Evolutionary conservation across 768 basidiomycete species (phyloP), one percentile per base, ranked within the genome.

Genomic region (Boletus pseudopeckii): DNA sequence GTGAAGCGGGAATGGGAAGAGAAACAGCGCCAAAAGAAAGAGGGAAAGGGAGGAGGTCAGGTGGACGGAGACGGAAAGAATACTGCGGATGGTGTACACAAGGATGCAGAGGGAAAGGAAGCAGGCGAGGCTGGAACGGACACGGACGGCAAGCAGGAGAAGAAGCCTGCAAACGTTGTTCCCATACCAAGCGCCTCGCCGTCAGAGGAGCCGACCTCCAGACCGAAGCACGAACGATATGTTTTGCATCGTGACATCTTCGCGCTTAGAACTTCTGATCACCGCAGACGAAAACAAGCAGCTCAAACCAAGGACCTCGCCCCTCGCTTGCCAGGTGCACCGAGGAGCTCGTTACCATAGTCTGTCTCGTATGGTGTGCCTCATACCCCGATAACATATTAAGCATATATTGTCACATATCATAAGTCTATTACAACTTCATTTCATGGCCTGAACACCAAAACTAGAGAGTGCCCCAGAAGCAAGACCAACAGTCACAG

Each of bases 201-300:
- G 11, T 55, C 74, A 42, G 63, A 64, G 40, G 59, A 71, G 40
- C 40, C 76, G 3, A 55, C 75, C 24, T 55, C 77, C 71, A 45
- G 66, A 24, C 74, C 82, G 13, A 71, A 77, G 13, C 93, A 95
- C 73, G 79, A 86, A 64, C 81, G 84, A 57, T 97, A 86, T 64
- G 74, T 78, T 9, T 75, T 97, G n/a, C 92, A 96, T 71, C 81
- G 92, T 38, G 82, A 88, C 56, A 83, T 90, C 56, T 97, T 90
- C 67, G 75, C 78, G 69, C 85, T 96, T 81, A 82, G 94, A 24
- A 81, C 83, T 55, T 73, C 75, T 11, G 92, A 93, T 63, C 86
- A 92, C 63, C 80, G 85, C 34, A 85, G 80, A 68, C 79, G 80
- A 47, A 76, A 81, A 66, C 87, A 92, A 62, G 65, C 80, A 1